These are phyloP conservation scores for Styphnolobium japonicum DNA, from an alignment of 306 rosid genomes.

Conservation along the genomic window DNA sequence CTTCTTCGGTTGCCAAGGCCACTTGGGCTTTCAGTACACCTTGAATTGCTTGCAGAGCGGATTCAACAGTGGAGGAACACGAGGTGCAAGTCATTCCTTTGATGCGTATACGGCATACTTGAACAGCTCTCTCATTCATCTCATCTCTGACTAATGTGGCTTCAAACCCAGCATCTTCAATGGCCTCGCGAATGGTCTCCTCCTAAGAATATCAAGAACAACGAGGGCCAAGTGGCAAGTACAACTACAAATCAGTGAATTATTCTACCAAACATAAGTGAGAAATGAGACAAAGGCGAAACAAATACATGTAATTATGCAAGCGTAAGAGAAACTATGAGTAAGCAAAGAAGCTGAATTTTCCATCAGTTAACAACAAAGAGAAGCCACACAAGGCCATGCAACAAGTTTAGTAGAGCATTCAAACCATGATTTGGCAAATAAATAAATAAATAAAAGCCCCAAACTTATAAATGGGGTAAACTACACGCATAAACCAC, in stretches of 20 bases:
- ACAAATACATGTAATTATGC: background rate
- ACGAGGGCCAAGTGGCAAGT: background rate
- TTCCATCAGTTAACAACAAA: background rate
- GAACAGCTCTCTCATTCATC: slow-evolving; percentile 25
- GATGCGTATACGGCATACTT: slow-evolving; percentile 59
- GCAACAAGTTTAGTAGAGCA: no score
- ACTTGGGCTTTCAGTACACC: slow-evolving; percentile 67
- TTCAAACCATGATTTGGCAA: no score
- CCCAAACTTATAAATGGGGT: no score
- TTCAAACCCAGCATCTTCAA: slow-evolving; percentile 69
- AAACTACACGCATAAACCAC: no score
- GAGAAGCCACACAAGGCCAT: background rate
- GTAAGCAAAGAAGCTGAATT: background rate
- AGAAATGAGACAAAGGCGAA: background rate
- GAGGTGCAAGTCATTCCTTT: slow-evolving; percentile 80
- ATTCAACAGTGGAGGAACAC: slow-evolving; percentile 69
- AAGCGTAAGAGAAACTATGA: background rate
- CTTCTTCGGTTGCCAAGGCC: slow-evolving; percentile 77
- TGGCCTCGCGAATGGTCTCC: slow-evolving; percentile 53
- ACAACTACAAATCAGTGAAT: background rate
- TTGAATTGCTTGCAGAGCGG: slow-evolving; percentile 45
- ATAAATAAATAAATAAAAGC: no score
- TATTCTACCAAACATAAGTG: background rate
- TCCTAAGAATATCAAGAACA: slow-evolving; percentile 34
- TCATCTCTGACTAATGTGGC: slow-evolving; percentile 39